Evolutionary conservation across 495 filamentous ascomycete species (phyloP).

Genomic region (Aspergillus ostianus): DNA sequence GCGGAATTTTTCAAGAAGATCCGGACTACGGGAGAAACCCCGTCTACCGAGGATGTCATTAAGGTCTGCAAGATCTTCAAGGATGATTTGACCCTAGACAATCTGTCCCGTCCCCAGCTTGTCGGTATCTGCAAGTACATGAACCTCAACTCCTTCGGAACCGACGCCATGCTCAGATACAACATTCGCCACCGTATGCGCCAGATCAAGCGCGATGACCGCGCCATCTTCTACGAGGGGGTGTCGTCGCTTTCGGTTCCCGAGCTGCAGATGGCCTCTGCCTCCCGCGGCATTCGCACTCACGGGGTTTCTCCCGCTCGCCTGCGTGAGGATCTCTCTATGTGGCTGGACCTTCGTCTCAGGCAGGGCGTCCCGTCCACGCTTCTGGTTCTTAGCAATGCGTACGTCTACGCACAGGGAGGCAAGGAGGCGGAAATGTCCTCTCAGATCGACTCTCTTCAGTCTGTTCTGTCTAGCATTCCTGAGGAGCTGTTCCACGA

Average conservation of each 20-base stretch:
- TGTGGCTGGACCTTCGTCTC: conserved; percentile 92
- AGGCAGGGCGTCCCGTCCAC: conserved; percentile 93
- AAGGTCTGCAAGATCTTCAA: conserved; percentile 99
- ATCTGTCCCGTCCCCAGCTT: conserved; percentile 90
- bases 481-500: conserved; percentile 99
- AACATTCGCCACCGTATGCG: conserved; percentile 97
- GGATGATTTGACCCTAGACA: conserved; percentile 96
- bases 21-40: conserved; percentile 83
- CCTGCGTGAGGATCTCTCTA: conserved; percentile 86
- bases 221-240: conserved; percentile 91
- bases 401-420: conserved; percentile 84
- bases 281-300: conserved; percentile 87
- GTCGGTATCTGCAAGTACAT: conserved; percentile 98
- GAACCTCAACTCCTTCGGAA: conserved; percentile 95
- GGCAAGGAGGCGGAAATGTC: conserved; percentile 86
- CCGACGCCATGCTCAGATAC: conserved; percentile 96
- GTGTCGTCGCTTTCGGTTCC: conserved; percentile 89
- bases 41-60: conserved; percentile 87
- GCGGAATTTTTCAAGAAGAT: conserved; percentile 98
- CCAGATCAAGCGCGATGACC: conserved; percentile 97
- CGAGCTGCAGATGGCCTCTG: conserved; percentile 88
- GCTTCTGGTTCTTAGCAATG: conserved; percentile 91
- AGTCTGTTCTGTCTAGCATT: conserved; percentile 87
- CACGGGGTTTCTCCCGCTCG: conserved; percentile 84
- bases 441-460: conserved; percentile 89